Conservation (phyloP, 2,329 filamentous ascomycete genomes). For the Alternaria sp. region DNA sequence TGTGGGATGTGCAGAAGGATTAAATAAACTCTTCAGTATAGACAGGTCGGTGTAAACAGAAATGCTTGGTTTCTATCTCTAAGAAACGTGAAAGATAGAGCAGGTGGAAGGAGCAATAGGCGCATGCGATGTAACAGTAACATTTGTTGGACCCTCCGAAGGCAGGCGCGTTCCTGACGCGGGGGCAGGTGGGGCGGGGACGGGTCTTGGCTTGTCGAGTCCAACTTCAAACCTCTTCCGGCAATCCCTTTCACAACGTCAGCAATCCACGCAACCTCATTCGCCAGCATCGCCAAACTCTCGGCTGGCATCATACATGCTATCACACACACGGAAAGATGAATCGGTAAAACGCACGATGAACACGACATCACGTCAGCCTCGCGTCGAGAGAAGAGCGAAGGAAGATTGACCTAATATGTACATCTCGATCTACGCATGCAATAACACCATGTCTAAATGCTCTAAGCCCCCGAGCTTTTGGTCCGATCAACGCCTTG, state of each 20-base stretch:
- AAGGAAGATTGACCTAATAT: neutral
- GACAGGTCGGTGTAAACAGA: no score
- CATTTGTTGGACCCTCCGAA: constrained; percentile 13
- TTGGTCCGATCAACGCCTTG: constrained; percentile 13
- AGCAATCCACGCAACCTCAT: constrained; percentile 3
- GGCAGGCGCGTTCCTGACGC: constrained; percentile 24
- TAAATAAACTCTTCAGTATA: no score
- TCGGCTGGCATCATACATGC: neutral
- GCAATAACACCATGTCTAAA: constrained; percentile 10
- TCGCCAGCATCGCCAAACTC: neutral
- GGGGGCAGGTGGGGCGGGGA: constrained; percentile 17
- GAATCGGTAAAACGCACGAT: neutral
- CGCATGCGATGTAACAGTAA: neutral
- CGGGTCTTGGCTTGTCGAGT: constrained; percentile 20
- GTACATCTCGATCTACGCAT: constrained; percentile 9
- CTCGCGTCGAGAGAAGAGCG: neutral
- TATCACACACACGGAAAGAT: neutral
- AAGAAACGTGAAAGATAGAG: no score
- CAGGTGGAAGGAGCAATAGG: no score
- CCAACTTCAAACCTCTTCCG: constrained; percentile 15
- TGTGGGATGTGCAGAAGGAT: neutral
- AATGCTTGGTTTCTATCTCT: no score
- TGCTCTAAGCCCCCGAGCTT: constrained; percentile 4
- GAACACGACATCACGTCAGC: neutral
- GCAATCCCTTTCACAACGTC: constrained; percentile 18